These are phyloP conservation scores for Vanrija pseudolonga DNA, from an alignment of 1,284 basidiomycete genomes.

Conservation along the genomic window DNA sequence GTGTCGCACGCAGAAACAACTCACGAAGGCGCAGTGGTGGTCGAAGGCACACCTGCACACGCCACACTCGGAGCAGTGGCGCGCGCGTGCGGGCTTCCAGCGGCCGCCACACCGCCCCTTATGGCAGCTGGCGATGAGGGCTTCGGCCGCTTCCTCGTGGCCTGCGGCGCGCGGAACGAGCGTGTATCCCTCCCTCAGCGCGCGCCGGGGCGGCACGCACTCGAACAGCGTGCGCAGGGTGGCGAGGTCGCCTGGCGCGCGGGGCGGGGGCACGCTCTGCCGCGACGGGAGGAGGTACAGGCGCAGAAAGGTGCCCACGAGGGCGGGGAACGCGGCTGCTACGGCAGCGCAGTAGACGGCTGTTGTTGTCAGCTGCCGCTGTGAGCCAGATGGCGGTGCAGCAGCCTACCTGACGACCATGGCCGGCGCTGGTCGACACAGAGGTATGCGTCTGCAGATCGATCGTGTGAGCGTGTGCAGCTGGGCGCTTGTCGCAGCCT, in stretches of 20 bases:
- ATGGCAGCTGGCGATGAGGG: slow-evolving; percentile 1
- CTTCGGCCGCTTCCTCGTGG: neutral
- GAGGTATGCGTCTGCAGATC: neutral
- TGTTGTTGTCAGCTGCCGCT: slow-evolving; percentile 1
- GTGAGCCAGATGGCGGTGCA: no score
- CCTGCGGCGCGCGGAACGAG: neutral
- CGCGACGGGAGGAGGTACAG: slow-evolving; percentile 38
- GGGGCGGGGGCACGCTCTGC: slow-evolving; percentile 27
- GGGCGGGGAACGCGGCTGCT: slow-evolving; percentile 15
- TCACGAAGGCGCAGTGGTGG: slow-evolving; percentile 44
- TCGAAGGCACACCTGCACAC: slow-evolving; percentile 42
- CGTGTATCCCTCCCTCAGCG: neutral
- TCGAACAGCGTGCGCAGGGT: slow-evolving; percentile 24
- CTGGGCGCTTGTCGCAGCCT: no score
- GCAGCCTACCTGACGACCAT: no score
- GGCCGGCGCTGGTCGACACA: neutral
- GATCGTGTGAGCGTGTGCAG: neutral
- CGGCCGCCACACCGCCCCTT: slow-evolving; percentile 9
- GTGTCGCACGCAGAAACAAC: slow-evolving; percentile 1
- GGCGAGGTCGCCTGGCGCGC: slow-evolving; percentile 19
- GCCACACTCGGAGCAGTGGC: slow-evolving; percentile 44
- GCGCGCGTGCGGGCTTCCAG: slow-evolving; percentile 43
- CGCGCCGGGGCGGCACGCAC: slow-evolving; percentile 24
- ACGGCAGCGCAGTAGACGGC: slow-evolving; percentile 19
- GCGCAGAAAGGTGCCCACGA: slow-evolving; percentile 28